Evolutionary conservation across 2,329 filamentous ascomycete species (phyloP), one percentile per base, ranked within the genome.

Genomic region (Colletotrichum nymphaeae): DNA sequence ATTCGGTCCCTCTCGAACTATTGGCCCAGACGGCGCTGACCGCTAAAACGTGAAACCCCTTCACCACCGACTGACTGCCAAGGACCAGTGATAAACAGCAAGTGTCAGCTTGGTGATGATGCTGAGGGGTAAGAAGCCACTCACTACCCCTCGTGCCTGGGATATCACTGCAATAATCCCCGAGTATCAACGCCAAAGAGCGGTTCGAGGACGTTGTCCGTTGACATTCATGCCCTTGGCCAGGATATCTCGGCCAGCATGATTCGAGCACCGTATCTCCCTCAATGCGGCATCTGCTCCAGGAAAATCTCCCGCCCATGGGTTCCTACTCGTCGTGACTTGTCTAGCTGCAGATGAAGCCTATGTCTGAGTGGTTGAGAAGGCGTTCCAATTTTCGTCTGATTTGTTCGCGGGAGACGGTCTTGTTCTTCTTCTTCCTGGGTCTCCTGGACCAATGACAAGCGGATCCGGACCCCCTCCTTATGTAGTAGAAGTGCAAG

Each of bases 41-140:
- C 72, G 72, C 72, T 67, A 67, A 58, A 70, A 74, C 56, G 72
- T 74, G 72, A 74, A 74, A 74, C 72, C 68, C 68, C 28, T 49
- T 73, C 30, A 69, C 64, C 65, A 72, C 59, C 49, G 57, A 24
- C 56, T 26, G 60, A 49, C 63, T 37, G 72, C 62, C 72, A 67
- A 72, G 57, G 24, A 58, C 72, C 67, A 72, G 71, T 73, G 46
- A 63, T 49, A 58, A 52, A 57, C 37, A 52, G 55, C 30, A 52
- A 22, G 19, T 49, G 66, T 37, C 30, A 11, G 42, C 30, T 30
- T 24, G 16, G 28, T 52, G 26, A 52, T 49, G 37, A 30, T 69
- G 32, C 52, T 69, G 66, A 69, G 70, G 66, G 70, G 66, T 63
- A 42, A 62, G 14, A 4, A 42, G 52, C 19, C 26, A n/a, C 52